Conservation (phyloP, 139 green algal genomes). For the Micractinium conductrix region DNA sequence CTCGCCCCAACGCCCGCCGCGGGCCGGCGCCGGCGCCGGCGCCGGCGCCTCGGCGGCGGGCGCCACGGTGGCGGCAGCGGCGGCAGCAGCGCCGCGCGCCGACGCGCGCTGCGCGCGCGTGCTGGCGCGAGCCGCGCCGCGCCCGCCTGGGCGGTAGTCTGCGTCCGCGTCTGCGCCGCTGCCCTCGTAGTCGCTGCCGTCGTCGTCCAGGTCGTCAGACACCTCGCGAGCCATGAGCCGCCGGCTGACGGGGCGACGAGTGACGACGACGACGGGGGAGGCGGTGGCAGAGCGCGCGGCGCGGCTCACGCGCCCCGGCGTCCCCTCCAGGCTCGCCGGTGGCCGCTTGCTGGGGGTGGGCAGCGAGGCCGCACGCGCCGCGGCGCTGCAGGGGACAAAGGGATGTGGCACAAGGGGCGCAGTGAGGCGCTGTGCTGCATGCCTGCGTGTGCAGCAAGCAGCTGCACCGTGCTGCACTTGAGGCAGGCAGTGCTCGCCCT, state of each 20-base stretch:
- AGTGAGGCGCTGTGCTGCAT: no score
- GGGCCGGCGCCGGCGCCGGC: neutral
- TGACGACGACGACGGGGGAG: neutral
- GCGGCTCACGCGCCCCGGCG: neutral
- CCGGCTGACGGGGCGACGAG: slow-evolving; percentile 8
- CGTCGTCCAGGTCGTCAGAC: neutral
- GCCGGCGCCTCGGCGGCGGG: no score
- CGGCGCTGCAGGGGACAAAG: neutral
- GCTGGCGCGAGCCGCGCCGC: neutral
- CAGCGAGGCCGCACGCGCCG: neutral
- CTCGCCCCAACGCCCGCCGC: slow-evolving; percentile 5
- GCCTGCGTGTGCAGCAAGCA: no score
- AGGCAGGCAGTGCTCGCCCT: no score
- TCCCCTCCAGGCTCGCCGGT: neutral
- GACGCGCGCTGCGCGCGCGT: slow-evolving; percentile 6
- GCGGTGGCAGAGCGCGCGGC: neutral
- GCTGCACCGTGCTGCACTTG: no score
- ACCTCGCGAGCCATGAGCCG: slow-evolving; percentile 1
- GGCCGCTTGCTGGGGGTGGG: neutral
- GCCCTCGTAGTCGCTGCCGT: slow-evolving; percentile 9
- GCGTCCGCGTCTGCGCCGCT: neutral
- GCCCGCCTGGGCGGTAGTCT: slow-evolving; percentile 9
- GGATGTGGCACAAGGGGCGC: no score
- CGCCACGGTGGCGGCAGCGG: neutral
- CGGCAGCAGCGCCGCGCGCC: neutral